Base-by-base conservation (phyloP, 305 asterid species). In the Lippia alba region DNA sequence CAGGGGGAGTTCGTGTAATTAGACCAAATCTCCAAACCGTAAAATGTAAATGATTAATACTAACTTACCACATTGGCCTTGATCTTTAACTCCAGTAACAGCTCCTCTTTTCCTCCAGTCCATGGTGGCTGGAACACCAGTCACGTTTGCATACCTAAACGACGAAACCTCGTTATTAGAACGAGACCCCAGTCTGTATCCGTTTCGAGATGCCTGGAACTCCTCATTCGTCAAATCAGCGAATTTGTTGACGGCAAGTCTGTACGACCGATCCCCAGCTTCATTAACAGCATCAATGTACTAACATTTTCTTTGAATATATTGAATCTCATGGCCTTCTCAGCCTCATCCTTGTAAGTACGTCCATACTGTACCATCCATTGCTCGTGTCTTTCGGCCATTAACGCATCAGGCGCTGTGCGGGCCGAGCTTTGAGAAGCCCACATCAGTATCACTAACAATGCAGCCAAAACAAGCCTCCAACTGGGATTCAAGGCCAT, bases 31-130 rank as follows among this genome's bases (percentile, higher is more conserved):
- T n/a, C n/a, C n/a, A n/a, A n/a, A n/a, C n/a, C n/a, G n/a, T n/a
- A n/a, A n/a, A n/a, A n/a, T n/a, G n/a, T n/a, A n/a, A n/a, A n/a
- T n/a, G n/a, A n/a, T n/a, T n/a, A n/a, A n/a, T n/a, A n/a, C n/a
- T n/a, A 5, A 57, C 70, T 72, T 69, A 87, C 91, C 96, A 44
- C 90, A 88, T 66, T 84, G 79, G 24, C 85, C 83, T 78, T 84
- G 92, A 34, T 78, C 50, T 78, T 82, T 86, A 12, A 86, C 79
- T 12, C 46, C 64, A 56, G 88, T 84, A 18, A 86, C 90, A 4
- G 86, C 86, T 6, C 88, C 88, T 33, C 70, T 63, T 58, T 45
- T 50, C 51, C 83, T 82, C 92, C 92, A 82, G 45, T 86, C 85
- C 11, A 80, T 41, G 64, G 68, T 71, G 0, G 74, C 9, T 3